A percentile compares a stretch with the other conserved stretches of the same genome.
phyloP scores from a whole-genome alignment of 306 rosid species.

The Cyamopsis tetragonoloba region DNA sequence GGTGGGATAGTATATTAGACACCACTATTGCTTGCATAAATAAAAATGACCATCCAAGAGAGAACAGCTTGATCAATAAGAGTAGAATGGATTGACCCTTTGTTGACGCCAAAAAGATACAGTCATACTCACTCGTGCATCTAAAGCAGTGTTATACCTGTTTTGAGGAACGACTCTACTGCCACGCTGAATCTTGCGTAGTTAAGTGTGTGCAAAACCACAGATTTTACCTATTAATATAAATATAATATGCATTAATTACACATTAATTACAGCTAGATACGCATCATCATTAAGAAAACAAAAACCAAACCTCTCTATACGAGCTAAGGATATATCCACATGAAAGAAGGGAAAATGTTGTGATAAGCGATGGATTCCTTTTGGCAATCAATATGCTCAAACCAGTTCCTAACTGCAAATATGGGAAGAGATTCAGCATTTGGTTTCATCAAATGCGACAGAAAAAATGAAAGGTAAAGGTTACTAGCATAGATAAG shows the following conservation, averaged over 20 bases:
- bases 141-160: conserved; percentile 54
- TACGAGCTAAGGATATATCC: conserved; percentile 92
- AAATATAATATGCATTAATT: conserved; percentile 27
- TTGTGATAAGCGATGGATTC: conserved; percentile 78
- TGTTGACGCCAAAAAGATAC: conserved; percentile 3
- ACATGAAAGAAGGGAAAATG: conserved; percentile 89
- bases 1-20: not conserved
- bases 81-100: conserved; percentile 6
- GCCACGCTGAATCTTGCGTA: conserved; percentile 86
- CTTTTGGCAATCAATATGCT: conserved; percentile 77
- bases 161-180: conserved; percentile 74
- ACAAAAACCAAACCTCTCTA: conserved; percentile 68
- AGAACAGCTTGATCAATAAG: conserved; percentile 10
- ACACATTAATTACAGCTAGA: conserved; percentile 21
- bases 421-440: conserved; percentile 23
- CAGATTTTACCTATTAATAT: conserved; percentile 74
- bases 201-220: conserved; percentile 93
- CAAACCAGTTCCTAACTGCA: conserved; percentile 96
- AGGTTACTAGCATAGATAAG: not conserved
- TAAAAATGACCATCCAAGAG: not conserved
- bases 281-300: not conserved
- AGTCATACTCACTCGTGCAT: conserved; percentile 1
- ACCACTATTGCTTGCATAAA: conserved; percentile 1
- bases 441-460: not conserved
- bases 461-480: not conserved